Conservation (phyloP, 768 basidiomycete genomes). For the Pleurotus eryngii region DNA sequence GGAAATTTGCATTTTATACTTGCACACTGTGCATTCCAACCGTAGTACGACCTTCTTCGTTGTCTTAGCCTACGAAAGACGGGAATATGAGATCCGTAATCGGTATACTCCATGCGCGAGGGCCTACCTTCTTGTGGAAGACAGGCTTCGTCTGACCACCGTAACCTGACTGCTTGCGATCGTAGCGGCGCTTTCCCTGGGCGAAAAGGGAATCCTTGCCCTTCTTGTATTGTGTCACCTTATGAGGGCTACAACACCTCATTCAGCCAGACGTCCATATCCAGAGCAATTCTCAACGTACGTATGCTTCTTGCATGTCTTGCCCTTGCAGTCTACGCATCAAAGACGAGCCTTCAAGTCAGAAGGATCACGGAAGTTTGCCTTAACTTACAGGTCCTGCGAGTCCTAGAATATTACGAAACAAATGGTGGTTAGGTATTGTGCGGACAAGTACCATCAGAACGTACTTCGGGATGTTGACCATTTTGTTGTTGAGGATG, state of each 20-base stretch:
- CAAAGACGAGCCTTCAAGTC: slow-evolving; percentile 3
- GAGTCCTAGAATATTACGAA: slow-evolving; percentile 54
- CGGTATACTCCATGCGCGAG: not conserved
- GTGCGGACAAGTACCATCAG: not conserved
- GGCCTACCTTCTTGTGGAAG: slow-evolving; percentile 97
- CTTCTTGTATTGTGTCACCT: slow-evolving; percentile 9
- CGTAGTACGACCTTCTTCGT: slow-evolving; percentile 99
- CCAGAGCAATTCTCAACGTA: slow-evolving; percentile 37
- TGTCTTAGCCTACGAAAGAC: slow-evolving; percentile 73
- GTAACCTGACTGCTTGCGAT: slow-evolving; percentile 97
- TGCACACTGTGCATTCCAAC: slow-evolving; percentile 97
- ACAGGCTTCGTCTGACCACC: slow-evolving; percentile 99
- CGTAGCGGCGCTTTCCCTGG: slow-evolving; percentile 99
- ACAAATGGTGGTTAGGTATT: slow-evolving; percentile 13
- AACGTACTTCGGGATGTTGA: slow-evolving; percentile 92
- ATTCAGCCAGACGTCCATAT: slow-evolving; percentile 38
- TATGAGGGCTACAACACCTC: not conserved
- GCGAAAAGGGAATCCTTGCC: slow-evolving; percentile 61
- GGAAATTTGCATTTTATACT: slow-evolving; percentile 94
- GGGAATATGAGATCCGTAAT: not conserved
- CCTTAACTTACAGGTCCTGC: slow-evolving; percentile 84
- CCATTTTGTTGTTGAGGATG: slow-evolving; percentile 63
- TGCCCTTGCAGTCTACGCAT: slow-evolving; percentile 85
- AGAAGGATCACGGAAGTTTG: slow-evolving; percentile 5
- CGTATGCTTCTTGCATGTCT: slow-evolving; percentile 97